A percentile compares a stretch with the other conserved stretches of the same genome.
phyloP scores from a whole-genome alignment of 495 filamentous ascomycete genomes.

The Alectoria sarmentosa region DNA sequence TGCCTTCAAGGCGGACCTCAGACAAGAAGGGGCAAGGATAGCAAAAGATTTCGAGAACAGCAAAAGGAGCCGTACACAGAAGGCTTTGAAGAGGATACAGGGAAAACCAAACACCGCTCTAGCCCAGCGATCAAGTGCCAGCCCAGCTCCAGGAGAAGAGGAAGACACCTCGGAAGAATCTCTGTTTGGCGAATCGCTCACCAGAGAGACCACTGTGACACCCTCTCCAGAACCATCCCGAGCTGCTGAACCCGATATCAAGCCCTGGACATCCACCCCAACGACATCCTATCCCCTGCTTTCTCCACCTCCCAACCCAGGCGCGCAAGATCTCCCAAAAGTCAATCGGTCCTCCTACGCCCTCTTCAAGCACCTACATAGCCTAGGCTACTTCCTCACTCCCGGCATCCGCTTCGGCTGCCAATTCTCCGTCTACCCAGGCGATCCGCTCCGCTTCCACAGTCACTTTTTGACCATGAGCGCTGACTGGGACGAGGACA shows the following conservation, averaged over 20 bases:
- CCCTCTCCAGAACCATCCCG: constrained; percentile 21
- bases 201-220: constrained; percentile 22
- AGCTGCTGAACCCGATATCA: constrained; percentile 12
- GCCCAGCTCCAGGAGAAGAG: constrained; percentile 21
- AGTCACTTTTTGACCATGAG: constrained; percentile 80
- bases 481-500: constrained; percentile 77
- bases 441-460: constrained; percentile 90
- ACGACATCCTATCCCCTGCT: constrained; percentile 39
- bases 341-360: constrained; percentile 41
- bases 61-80: constrained; percentile 37
- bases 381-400: constrained; percentile 73
- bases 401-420: constrained; percentile 93
- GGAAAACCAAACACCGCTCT: constrained; percentile 10
- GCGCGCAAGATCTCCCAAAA: constrained; percentile 30
- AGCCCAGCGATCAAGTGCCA: constrained; percentile 10
- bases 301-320: constrained; percentile 35
- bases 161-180: constrained; percentile 30
- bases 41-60: constrained; percentile 36
- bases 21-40: constrained; percentile 38
- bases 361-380: constrained; percentile 72
- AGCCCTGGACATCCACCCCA: constrained; percentile 47
- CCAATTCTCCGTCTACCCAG: constrained; percentile 89
- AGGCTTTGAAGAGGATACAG: constrained; percentile 37
- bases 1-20: constrained; percentile 21
- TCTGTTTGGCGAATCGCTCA: constrained; percentile 37